Evolutionary conservation across 2,329 filamentous ascomycete genomes (phyloP), one percentile per base, ranked within the genome.

Genomic region (Fusarium mexicanum): DNA sequence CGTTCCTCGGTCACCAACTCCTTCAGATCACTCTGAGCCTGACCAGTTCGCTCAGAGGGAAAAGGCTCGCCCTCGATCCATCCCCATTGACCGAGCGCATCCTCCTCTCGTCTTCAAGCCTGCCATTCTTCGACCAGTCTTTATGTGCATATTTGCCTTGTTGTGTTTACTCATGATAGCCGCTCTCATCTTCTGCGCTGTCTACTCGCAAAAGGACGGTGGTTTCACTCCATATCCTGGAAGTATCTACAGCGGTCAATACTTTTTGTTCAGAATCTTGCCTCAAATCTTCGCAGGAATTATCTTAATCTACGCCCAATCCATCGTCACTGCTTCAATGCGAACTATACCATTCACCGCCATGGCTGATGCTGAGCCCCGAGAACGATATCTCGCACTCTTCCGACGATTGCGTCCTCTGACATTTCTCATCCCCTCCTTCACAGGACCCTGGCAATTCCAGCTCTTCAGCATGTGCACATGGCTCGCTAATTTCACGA

Each of bases 181-280:
- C 1, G 93, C 87, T 13, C 87, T 98, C 58, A 87, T 94, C 33
- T 92, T 95, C 80, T 91, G 90, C 73, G 93, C 93, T 65, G 84
- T 93, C 41, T 94, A 90, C 83, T 94, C 93, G 17, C 82, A 86
- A 43, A 81, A 83, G 10, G 86, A 91, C 72, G 81, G 86, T 16
- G 94, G 94, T 2, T 84, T 98, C 18, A 91, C 89, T 79, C 83
- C 87, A 8, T 98, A 95, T 80, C 84, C 85, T 40, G 87, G 87
- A 51, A 86, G 84, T 37, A 92, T 94, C 65, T 92, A 93, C 69
- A 92, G 92, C 57, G 87, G 87, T 14, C 88, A 91, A 73, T 98
- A 97, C 82, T 98, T 98, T 80, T 83, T 97, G 53, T 96, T 97
- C 81, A 90, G 94, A 70, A 94, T 97, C 73, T 84, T 98, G 3